Conservation (phyloP, 2,329 filamentous ascomycete species). For the Akanthomyces dipterigenus region DNA sequence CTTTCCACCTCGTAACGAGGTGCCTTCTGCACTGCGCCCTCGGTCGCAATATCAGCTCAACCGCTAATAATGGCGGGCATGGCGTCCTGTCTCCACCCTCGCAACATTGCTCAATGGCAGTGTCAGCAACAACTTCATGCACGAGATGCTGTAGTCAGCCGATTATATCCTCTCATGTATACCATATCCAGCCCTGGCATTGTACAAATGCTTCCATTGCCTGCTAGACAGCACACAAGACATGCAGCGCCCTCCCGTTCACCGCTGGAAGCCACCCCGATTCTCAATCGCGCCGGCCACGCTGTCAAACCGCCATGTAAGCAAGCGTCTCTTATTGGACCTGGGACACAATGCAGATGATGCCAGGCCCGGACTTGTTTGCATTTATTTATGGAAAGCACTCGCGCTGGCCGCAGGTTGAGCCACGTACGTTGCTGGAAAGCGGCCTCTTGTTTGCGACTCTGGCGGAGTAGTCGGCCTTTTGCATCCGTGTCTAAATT, state of each 20-base stretch:
- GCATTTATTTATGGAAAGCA: neutral
- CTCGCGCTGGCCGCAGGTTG: neutral
- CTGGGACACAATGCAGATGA: neutral
- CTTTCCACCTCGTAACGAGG: neutral
- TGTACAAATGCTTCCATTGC: neutral
- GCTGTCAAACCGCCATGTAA: neutral
- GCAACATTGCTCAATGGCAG: neutral
- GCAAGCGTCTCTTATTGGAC: neutral
- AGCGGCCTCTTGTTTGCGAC: neutral
- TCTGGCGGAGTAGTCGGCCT: neutral
- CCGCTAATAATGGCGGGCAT: neutral
- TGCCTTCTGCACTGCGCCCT: neutral
- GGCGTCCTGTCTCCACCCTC: neutral
- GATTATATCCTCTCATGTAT: neutral
- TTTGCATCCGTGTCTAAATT: neutral
- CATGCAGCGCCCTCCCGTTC: constrained; percentile 1
- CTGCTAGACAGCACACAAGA: constrained; percentile 9
- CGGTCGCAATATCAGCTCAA: neutral
- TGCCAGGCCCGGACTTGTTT: neutral
- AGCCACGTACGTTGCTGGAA: neutral
- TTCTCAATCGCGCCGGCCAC: neutral
- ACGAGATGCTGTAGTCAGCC: neutral
- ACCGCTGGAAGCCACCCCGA: neutral
- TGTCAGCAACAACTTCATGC: neutral
- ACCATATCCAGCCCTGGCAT: neutral